A percentile compares a stretch with the other conserved stretches of the same genome.
phyloP scores from a whole-genome alignment of 345 rosid genomes.

The Anastatica hierochuntica region DNA sequence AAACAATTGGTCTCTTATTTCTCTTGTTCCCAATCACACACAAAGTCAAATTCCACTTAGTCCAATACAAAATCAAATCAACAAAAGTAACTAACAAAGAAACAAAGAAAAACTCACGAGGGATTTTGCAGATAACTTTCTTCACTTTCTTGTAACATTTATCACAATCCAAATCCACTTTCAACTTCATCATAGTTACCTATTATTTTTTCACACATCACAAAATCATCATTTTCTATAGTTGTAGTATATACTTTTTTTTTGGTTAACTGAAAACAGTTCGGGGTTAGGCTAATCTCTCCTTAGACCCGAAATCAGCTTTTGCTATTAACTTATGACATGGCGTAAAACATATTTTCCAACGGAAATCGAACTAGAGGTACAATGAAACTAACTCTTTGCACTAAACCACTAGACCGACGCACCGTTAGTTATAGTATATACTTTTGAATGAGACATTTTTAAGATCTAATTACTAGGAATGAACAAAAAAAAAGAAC shows the following conservation, averaged over 20 bases:
- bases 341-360: too few relatives aligned
- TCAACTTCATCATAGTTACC: background rate
- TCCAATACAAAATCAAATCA: background rate
- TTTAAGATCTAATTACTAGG: background rate
- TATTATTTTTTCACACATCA: background rate
- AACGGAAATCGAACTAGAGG: too few relatives aligned
- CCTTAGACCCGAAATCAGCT: too few relatives aligned
- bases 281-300: too few relatives aligned
- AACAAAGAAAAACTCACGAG: background rate
- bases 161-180: background rate
- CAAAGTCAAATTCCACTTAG: slow-evolving; percentile 25
- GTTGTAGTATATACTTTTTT: too few relatives aligned
- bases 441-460: too few relatives aligned
- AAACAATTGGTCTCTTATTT: slow-evolving; percentile 39
- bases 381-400: too few relatives aligned
- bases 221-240: background rate
- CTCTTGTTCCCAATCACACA: slow-evolving; percentile 30
- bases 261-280: too few relatives aligned
- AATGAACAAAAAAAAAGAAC: background rate
- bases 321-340: too few relatives aligned
- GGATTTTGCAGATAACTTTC: background rate
- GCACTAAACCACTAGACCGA: too few relatives aligned
- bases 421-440: too few relatives aligned
- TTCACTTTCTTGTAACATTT: background rate
- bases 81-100: background rate